phyloP scores from a whole-genome alignment of 1,284 basidiomycete species.

The Ganoderma lingzhi region DNA sequence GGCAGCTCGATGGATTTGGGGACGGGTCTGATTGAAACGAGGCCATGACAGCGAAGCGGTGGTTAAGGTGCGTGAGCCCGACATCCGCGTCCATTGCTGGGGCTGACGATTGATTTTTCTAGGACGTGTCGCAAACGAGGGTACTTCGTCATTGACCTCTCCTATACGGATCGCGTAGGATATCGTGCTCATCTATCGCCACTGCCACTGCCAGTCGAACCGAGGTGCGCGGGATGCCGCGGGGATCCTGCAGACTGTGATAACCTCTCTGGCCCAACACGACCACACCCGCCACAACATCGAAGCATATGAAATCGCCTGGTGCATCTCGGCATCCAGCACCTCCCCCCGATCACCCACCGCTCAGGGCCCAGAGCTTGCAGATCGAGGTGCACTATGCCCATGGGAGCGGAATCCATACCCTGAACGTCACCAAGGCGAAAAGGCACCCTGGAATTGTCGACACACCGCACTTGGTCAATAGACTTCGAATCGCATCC shows the following conservation, averaged over 20 bases:
- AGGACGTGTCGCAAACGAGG: neutral
- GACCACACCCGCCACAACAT: constrained; percentile 6
- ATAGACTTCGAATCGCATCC: constrained; percentile 15
- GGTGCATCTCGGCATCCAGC: constrained; percentile 5
- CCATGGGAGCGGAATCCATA: neutral
- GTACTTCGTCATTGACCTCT: neutral
- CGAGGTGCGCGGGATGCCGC: neutral
- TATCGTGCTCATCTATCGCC: neutral
- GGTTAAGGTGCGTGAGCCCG: constrained; percentile 2
- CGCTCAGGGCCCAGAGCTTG: neutral
- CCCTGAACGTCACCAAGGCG: neutral
- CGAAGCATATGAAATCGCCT: constrained; percentile 2
- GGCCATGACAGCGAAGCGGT: neutral
- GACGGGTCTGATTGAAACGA: neutral
- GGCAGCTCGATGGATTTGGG: neutral
- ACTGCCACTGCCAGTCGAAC: neutral
- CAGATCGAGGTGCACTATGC: neutral
- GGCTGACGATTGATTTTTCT: neutral
- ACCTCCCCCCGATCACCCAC: neutral
- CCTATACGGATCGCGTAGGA: neutral
- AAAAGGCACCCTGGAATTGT: constrained; percentile 5
- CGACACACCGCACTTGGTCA: neutral
- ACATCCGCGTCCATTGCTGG: neutral
- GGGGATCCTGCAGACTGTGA: neutral
- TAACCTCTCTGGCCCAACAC: constrained; percentile 1